These are phyloP conservation scores for Thermomyces lanuginosus DNA, from an alignment of 2,329 filamentous ascomycete species.

Conservation along the genomic window DNA sequence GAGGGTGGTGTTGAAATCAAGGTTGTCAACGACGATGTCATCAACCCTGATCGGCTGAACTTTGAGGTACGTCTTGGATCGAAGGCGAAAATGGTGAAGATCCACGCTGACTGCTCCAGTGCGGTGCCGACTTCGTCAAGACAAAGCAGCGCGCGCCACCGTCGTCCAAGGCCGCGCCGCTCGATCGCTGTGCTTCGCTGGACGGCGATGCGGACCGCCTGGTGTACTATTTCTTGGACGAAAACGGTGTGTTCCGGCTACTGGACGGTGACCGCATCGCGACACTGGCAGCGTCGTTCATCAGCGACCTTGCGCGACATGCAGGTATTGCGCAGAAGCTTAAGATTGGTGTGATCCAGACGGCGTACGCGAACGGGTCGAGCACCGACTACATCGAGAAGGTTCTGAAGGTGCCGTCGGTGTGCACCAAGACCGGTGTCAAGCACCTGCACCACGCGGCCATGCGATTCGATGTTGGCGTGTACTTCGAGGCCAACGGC, in stretches of 20 bases:
- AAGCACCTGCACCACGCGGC: slow-evolving; percentile 98
- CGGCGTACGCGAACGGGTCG: slow-evolving; percentile 91
- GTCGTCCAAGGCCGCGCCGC: slow-evolving; percentile 56
- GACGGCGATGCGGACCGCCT: slow-evolving; percentile 93
- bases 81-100: not conserved
- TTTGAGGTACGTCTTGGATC: slow-evolving; percentile 46
- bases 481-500: slow-evolving; percentile 98
- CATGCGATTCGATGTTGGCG: slow-evolving; percentile 81
- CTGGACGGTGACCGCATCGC: slow-evolving; percentile 95
- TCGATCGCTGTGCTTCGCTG: slow-evolving; percentile 72
- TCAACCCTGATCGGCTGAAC: slow-evolving; percentile 78
- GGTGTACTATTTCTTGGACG: slow-evolving; percentile 85
- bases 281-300: slow-evolving; percentile 82
- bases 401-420: slow-evolving; percentile 71
- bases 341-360: slow-evolving; percentile 89
- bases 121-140: slow-evolving; percentile 93
- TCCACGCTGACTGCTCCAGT: slow-evolving; percentile 35
- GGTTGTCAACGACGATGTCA: slow-evolving; percentile 82
- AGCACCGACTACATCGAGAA: slow-evolving; percentile 85
- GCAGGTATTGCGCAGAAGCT: slow-evolving; percentile 65
- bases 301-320: slow-evolving; percentile 68
- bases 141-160: slow-evolving; percentile 85
- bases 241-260: slow-evolving; percentile 70
- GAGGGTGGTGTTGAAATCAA: slow-evolving; percentile 63
- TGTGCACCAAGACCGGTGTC: slow-evolving; percentile 88